A percentile compares a stretch with the other conserved stretches of the same genome.
These are phyloP conservation scores for Tephrocybe sp. DNA, from an alignment of 768 basidiomycete genomes.

Conservation along the genomic window DNA sequence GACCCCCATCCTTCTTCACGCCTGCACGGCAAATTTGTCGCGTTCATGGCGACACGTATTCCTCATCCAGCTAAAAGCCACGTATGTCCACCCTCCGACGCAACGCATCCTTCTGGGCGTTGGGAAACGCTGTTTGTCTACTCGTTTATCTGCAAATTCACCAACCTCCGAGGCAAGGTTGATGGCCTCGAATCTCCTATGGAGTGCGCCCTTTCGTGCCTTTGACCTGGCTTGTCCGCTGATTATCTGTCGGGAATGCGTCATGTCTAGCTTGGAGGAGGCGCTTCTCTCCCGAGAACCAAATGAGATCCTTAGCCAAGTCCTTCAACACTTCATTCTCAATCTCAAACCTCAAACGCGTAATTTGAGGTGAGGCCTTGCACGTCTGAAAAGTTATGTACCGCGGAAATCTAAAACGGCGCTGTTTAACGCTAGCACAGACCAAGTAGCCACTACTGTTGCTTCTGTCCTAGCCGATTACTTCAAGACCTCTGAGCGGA, in stretches of 20 bases:
- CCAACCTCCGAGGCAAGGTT: conserved; percentile 68
- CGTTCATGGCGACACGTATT: conserved; percentile 38
- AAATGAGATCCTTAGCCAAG: conserved; percentile 68
- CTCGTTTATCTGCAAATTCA: conserved; percentile 83
- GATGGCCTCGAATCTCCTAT: conserved; percentile 79
- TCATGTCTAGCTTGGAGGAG: conserved; percentile 65
- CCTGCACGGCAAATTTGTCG: conserved; percentile 27
- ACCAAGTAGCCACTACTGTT: conserved; percentile 80
- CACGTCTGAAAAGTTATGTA: conserved; percentile 26
- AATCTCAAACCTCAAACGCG: conserved; percentile 87
- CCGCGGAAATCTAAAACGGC: conserved; percentile 32
- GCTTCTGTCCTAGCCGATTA: conserved; percentile 68
- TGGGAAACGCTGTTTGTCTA: conserved; percentile 90
- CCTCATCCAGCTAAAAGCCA: conserved; percentile 41
- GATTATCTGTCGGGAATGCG: conserved; percentile 32
- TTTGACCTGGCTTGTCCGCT: conserved; percentile 7
- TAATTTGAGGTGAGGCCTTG: conserved; percentile 76
- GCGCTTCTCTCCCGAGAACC: conserved; percentile 73
- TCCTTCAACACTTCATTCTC: conserved; percentile 75
- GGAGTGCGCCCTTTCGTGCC: conserved; percentile 62
- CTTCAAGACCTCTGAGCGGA: conserved; percentile 71
- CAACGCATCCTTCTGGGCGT: conserved; percentile 74
- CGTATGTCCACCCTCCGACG: conserved; percentile 59
- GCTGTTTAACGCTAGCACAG: conserved; percentile 52
- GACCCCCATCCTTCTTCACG: conserved; percentile 28